A percentile compares a stretch with the other conserved stretches of the same genome.
Conservation (phyloP, 768 basidiomycete genomes). For the Mycena galopus region DNA sequence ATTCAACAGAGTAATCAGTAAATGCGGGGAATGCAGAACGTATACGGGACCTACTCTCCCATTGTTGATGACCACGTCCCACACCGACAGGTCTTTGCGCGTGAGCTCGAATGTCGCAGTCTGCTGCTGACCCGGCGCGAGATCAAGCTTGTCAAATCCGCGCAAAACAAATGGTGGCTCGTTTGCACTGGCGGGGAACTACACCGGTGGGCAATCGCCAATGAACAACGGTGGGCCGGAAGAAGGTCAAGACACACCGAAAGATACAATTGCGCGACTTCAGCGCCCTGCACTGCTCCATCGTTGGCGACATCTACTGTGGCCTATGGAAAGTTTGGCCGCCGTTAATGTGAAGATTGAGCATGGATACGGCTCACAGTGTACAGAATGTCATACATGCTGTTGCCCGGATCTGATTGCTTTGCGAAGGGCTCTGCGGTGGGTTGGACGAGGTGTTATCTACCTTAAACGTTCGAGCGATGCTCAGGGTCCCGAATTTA, state of each 20-base stretch:
- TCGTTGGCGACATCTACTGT: conserved; percentile 14
- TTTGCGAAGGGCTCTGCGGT: conserved; percentile 18
- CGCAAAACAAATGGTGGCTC: conserved; percentile 20
- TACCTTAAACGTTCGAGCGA: conserved; percentile 11
- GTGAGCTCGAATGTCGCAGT: conserved; percentile 23
- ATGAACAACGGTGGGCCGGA: background rate
- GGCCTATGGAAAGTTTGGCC: background rate
- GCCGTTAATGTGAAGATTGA: no score
- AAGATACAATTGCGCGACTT: conserved; percentile 25
- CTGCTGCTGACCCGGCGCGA: conserved; percentile 4
- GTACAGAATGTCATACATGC: conserved; percentile 26
- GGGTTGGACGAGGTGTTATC: conserved; percentile 24
- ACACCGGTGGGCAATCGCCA: background rate
- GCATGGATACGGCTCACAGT: conserved; percentile 1
- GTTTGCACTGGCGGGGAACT: conserved; percentile 23
- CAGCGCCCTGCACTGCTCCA: conserved; percentile 15
- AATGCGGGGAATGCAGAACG: background rate
- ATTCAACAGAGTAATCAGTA: background rate
- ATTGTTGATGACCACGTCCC: conserved; percentile 14
- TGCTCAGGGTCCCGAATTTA: conserved; percentile 15
- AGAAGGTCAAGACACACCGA: background rate
- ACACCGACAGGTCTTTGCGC: conserved; percentile 25
- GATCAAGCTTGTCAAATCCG: conserved; percentile 27
- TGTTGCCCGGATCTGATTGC: background rate
- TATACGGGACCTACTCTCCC: conserved; percentile 9